Conservation (phyloP, 345 rosid genomes). For the Syzygium aqueum region DNA sequence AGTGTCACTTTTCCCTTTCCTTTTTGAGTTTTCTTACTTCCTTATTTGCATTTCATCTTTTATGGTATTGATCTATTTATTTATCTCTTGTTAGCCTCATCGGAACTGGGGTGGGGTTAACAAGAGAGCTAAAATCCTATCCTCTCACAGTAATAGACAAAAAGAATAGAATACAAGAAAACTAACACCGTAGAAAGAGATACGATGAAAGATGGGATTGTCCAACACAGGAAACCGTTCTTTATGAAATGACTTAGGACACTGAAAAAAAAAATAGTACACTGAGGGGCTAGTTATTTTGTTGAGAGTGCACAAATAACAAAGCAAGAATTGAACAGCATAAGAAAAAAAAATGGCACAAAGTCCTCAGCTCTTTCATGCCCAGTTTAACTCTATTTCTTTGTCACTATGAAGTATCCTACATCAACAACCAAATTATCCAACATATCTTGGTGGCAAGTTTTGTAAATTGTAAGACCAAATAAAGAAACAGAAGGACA, state of each 20-base stretch:
- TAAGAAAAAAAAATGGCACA: not conserved
- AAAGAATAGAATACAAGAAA: not conserved
- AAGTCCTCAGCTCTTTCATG: not conserved
- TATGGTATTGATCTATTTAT: not conserved
- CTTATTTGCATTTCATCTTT: not conserved
- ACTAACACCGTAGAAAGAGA: no score
- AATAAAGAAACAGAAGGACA: not conserved
- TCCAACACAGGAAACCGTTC: not conserved
- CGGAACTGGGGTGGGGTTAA: not conserved
- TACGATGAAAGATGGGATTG: not conserved
- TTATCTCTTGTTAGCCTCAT: not conserved
- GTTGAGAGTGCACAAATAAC: not conserved
- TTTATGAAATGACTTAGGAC: not conserved
- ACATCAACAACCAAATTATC: not conserved
- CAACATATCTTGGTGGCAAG: not conserved
- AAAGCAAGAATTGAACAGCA: not conserved
- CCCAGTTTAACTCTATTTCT: not conserved
- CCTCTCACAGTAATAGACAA: not conserved
- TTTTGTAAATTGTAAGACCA: not conserved
- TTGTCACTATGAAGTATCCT: not conserved
- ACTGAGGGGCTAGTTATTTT: not conserved
- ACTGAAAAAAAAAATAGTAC: not conserved
- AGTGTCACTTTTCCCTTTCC: not conserved
- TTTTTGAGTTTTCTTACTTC: not conserved
- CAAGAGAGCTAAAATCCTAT: not conserved